These are phyloP conservation scores for Coemansia sp. DNA, from an alignment of 192 early-diverging fungal genomes.

Conservation along the genomic window DNA sequence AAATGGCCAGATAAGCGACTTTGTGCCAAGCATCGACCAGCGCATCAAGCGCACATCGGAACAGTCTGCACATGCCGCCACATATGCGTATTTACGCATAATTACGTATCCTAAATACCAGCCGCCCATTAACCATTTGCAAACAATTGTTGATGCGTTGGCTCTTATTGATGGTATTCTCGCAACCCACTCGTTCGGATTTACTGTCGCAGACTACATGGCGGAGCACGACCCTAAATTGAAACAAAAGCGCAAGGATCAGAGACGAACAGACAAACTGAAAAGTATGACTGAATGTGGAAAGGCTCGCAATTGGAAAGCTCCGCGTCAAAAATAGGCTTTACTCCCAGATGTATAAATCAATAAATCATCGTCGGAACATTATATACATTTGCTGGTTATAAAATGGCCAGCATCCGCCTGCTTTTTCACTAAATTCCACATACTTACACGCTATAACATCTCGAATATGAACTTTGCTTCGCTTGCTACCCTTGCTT, in stretches of 20 bases:
- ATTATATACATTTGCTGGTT: too few relatives aligned
- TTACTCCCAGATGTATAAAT: too few relatives aligned
- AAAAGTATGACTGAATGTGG: background rate
- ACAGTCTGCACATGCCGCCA: background rate
- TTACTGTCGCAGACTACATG: background rate
- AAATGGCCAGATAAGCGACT: background rate
- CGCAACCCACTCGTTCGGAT: background rate
- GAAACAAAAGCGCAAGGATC: background rate
- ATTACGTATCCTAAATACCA: background rate
- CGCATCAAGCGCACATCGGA: background rate
- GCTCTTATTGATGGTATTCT: background rate
- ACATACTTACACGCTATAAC: too few relatives aligned
- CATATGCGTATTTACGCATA: background rate
- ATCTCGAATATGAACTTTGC: too few relatives aligned
- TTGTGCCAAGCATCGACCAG: background rate
- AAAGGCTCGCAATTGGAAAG: too few relatives aligned
- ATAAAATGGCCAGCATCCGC: too few relatives aligned
- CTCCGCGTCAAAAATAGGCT: too few relatives aligned
- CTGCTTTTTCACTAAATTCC: too few relatives aligned
- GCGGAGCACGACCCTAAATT: background rate
- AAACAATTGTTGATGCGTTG: background rate
- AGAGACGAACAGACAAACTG: background rate
- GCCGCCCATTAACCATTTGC: background rate
- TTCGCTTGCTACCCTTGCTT: too few relatives aligned
- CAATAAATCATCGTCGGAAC: too few relatives aligned